phyloP scores from a whole-genome alignment of 2,329 filamentous ascomycete species.

The Coniochaeta pulveracea region DNA sequence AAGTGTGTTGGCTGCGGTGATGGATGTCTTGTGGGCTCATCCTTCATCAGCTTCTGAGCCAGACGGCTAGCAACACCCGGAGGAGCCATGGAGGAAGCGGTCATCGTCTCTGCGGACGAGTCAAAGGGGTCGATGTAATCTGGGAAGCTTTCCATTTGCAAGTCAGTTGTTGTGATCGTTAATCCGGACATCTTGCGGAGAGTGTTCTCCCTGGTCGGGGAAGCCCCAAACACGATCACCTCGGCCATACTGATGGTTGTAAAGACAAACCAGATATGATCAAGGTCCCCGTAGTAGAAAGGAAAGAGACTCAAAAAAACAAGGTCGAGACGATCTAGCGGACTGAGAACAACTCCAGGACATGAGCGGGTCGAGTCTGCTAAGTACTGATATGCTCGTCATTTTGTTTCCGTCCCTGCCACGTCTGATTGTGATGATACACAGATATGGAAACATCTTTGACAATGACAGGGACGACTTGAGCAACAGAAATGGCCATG shows the following conservation, averaged over 20 bases:
- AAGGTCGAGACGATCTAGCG: no score
- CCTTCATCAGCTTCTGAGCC: slow-evolving; percentile 17
- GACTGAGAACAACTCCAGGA: no score
- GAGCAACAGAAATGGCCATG: no score
- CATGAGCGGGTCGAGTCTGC: no score
- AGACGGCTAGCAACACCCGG: slow-evolving; percentile 14
- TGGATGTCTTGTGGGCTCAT: slow-evolving; percentile 48
- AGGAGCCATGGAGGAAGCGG: slow-evolving; percentile 13
- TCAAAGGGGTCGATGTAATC: slow-evolving; percentile 20
- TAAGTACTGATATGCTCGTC: no score
- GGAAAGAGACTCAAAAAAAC: no score
- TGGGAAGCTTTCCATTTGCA: slow-evolving; percentile 19
- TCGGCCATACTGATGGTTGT: slow-evolving; percentile 12
- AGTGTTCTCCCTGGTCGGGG: slow-evolving; percentile 7
- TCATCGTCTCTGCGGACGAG: slow-evolving; percentile 18
- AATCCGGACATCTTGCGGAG: slow-evolving; percentile 15
- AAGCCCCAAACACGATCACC: slow-evolving; percentile 8
- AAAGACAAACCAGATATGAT: no score
- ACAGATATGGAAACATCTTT: no score
- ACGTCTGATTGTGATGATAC: no score
- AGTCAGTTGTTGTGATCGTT: slow-evolving; percentile 20
- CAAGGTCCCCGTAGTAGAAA: no score
- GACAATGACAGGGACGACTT: no score
- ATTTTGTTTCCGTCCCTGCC: no score
- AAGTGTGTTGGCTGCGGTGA: slow-evolving; percentile 86